Base-by-base conservation (phyloP, 2,329 filamentous ascomycete genomes). In the Penicillium sp. region DNA sequence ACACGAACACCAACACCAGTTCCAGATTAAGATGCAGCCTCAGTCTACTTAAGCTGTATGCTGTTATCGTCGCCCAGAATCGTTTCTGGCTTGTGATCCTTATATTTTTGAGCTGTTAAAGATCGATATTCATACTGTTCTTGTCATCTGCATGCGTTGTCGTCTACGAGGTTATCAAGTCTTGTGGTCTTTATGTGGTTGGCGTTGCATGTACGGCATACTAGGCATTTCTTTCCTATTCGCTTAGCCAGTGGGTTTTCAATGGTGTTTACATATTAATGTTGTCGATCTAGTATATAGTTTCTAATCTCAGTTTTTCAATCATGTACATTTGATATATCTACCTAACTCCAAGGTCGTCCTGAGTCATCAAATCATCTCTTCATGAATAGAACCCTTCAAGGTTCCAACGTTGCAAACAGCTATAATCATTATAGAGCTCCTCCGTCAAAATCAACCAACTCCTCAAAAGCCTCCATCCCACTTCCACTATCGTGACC, bases 1-100 rank as follows among this genome's bases (percentile, higher is more conserved):
- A 32, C 60, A 66, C 52, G 61, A 65, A 38, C 59, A 64, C 24
- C 63, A 65, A 36, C 66, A 67, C 46, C 64, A 61, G 16, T 65
- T 65, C 55, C 63, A 65, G 32, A 53, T 65, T 27, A 60, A 65
- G 47, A 54, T 65, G 21, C 63, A 61, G 21, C 61, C 62, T 4
- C 63, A 65, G 32, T 57, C 63, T 16, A 64, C 58, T 36, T 65
- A 54, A 32, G 39, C 31, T 40, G 14, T 16, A 21, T 21, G 7
- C 31, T 16, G 14, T 5, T 27, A 27, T 27, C 3, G 18, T n/a
- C 10, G 2, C 24, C 21, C n/a, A 2, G 14, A 24, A 44, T 29
- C 16, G 21, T 32, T 45, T 14, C 1, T 24, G 16, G 13, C 22
- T 31, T 42, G 34, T 42, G 32, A 27, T 27, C n/a, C 49, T 27